Conservation (phyloP, 2,329 filamentous ascomycete genomes). For the Chaetothyriales sp. region DNA sequence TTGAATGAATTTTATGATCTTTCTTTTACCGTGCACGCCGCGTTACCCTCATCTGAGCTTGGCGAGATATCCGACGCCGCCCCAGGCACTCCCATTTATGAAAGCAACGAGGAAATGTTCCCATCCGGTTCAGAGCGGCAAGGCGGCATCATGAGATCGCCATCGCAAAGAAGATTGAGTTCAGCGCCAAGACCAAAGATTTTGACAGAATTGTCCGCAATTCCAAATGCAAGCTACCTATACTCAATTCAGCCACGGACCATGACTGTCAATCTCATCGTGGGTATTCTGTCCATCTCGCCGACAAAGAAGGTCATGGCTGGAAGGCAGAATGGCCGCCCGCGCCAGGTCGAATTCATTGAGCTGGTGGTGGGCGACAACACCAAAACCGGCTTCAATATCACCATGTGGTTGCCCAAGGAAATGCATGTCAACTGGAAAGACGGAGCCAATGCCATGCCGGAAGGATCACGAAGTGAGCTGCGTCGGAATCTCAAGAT, state of each 20-base stretch:
- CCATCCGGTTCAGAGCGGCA: constrained; percentile 5
- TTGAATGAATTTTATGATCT: constrained; percentile 61
- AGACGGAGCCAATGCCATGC: constrained; percentile 13
- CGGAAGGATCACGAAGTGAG: constrained; percentile 16
- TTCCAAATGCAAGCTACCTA: constrained; percentile 55
- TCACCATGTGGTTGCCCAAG: constrained; percentile 63
- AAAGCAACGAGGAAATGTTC: constrained; percentile 15
- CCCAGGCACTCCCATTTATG: constrained; percentile 16
- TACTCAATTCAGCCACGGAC: constrained; percentile 59
- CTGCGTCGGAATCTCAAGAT: constrained; percentile 29
- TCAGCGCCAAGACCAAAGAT: constrained; percentile 17
- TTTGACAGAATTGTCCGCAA: constrained; percentile 49
- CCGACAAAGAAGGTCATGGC: constrained; percentile 54
- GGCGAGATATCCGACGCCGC: constrained; percentile 21
- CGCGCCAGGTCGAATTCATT: constrained; percentile 45
- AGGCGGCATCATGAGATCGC: constrained; percentile 13
- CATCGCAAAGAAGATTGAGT: constrained; percentile 12
- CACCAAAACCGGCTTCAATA: constrained; percentile 60
- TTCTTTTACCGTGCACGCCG: constrained; percentile 56
- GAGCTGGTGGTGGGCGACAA: constrained; percentile 77
- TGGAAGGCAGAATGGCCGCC: constrained; percentile 35
- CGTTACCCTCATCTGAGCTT: constrained; percentile 46
- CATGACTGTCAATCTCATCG: constrained; percentile 68
- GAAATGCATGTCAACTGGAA: constrained; percentile 17
- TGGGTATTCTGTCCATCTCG: constrained; percentile 58